A percentile compares a stretch with the other conserved stretches of the same genome.
Conservation (phyloP, 2,329 filamentous ascomycete species). For the Aureobasidium sp. region DNA sequence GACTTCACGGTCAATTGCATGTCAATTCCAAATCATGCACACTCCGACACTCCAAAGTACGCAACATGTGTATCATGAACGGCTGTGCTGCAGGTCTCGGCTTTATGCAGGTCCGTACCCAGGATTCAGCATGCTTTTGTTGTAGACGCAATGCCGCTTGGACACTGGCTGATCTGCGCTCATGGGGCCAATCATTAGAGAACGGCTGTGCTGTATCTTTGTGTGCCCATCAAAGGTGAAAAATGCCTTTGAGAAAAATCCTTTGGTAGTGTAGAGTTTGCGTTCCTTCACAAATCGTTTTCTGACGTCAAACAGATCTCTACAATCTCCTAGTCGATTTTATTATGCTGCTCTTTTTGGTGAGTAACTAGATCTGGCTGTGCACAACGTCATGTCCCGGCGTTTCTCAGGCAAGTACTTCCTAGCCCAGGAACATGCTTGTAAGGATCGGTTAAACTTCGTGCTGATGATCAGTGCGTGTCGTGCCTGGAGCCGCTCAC, state of each 20-base stretch:
- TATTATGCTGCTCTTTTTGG: background rate
- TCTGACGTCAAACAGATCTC: constrained; percentile 7
- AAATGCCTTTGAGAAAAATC: background rate
- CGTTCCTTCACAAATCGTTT: background rate
- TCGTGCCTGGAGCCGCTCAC: constrained; percentile 3
- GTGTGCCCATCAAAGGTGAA: background rate
- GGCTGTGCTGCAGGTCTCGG: constrained; percentile 9
- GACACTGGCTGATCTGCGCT: background rate
- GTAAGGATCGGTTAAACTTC: background rate
- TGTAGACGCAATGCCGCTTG: constrained; percentile 4
- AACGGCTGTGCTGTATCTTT: background rate
- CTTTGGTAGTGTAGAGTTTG: constrained; percentile 11
- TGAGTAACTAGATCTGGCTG: background rate
- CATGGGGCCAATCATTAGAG: background rate
- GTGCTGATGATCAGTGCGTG: constrained; percentile 4
- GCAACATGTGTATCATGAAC: constrained; percentile 13
- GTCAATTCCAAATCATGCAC: constrained; percentile 14
- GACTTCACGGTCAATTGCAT: constrained; percentile 1
- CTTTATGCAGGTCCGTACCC: background rate
- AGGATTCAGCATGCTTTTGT: background rate
- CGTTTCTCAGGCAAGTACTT: background rate
- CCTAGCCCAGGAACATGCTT: background rate
- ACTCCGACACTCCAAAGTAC: background rate
- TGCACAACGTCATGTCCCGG: background rate
- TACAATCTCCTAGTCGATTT: background rate